These are phyloP conservation scores for Pseudocercospora vitis DNA, from an alignment of 2,329 filamentous ascomycete genomes.

Conservation along the genomic window DNA sequence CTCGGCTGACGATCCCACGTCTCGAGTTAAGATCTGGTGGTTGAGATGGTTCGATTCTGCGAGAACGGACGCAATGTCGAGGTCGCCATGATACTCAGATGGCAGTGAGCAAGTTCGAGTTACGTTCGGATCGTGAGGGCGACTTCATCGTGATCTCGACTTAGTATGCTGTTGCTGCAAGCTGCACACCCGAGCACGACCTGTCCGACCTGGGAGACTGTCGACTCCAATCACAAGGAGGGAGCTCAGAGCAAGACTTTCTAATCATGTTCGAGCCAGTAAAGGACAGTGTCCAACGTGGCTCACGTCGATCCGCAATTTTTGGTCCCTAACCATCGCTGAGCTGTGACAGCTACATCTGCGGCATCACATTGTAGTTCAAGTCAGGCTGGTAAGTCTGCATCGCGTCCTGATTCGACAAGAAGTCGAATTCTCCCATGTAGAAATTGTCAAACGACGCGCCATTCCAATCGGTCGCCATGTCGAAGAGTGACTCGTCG, in stretches of 20 bases:
- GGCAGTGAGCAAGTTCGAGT: constrained; percentile 40
- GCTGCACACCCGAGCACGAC: constrained; percentile 40
- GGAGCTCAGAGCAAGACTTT: constrained; percentile 43
- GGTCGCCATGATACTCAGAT: constrained; percentile 35
- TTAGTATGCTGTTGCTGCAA: constrained; percentile 43
- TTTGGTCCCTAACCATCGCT: constrained; percentile 39
- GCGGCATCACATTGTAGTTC: constrained; percentile 26
- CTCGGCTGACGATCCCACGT: constrained; percentile 39
- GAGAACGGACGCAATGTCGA: constrained; percentile 39
- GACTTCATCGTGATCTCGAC: constrained; percentile 44
- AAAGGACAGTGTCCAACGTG: constrained; percentile 8
- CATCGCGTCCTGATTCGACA: constrained; percentile 31
- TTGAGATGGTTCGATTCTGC: constrained; percentile 36
- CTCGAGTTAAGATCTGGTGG: too few relatives aligned
- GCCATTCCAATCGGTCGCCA: constrained; percentile 29
- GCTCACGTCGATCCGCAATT: constrained; percentile 39
- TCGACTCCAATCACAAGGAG: constrained; percentile 45
- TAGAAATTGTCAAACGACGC: constrained; percentile 32
- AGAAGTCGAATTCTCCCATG: constrained; percentile 36
- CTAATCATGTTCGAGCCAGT: constrained; percentile 40
- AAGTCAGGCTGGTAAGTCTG: constrained; percentile 30
- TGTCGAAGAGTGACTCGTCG: constrained; percentile 33
- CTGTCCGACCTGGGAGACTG: constrained; percentile 38
- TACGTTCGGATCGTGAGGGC: constrained; percentile 45
- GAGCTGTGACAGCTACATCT: constrained; percentile 11